phyloP scores from a whole-genome alignment of 345 rosid genomes.

The Jatropha curcas region DNA sequence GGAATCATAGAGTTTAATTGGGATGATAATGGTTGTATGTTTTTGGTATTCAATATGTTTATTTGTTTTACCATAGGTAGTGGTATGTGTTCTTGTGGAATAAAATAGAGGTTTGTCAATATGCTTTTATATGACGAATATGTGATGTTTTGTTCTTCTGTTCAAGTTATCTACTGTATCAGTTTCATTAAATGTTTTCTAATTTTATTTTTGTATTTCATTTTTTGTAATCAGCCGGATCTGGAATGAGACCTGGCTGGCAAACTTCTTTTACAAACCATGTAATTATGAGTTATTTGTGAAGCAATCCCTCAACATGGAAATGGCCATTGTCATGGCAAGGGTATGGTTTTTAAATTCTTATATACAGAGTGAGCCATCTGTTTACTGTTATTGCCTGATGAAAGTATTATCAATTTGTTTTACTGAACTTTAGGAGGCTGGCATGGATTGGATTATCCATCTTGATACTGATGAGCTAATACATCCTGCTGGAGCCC shows the following conservation, averaged over 20 bases:
- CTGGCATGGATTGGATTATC: slow-evolving; percentile 85
- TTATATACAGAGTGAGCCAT: neutral
- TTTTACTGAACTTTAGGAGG: slow-evolving; percentile 45
- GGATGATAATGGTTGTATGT: neutral
- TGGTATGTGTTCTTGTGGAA: neutral
- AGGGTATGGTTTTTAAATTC: slow-evolving; percentile 60
- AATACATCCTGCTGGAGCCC: slow-evolving; percentile 74
- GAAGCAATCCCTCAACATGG: slow-evolving; percentile 98
- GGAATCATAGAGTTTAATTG: neutral
- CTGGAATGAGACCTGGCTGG: slow-evolving; percentile 96
- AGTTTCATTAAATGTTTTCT: slow-evolving; percentile 15
- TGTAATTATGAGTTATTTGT: slow-evolving; percentile 94
- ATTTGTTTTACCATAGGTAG: neutral
- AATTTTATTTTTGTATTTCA: slow-evolving; percentile 15
- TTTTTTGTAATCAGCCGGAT: slow-evolving; percentile 61
- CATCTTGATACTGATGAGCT: slow-evolving; percentile 97
- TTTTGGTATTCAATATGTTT: neutral
- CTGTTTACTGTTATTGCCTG: neutral
- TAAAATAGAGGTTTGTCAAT: neutral
- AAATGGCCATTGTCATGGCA: slow-evolving; percentile 95
- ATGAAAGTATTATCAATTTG: slow-evolving; percentile 11
- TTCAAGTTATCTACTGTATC: neutral
- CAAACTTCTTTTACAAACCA: slow-evolving; percentile 91
- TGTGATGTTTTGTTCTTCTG: neutral
- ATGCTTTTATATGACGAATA: slow-evolving; percentile 1